Conservation (phyloP, 1,284 basidiomycete species). For the Sparassis latifolia region DNA sequence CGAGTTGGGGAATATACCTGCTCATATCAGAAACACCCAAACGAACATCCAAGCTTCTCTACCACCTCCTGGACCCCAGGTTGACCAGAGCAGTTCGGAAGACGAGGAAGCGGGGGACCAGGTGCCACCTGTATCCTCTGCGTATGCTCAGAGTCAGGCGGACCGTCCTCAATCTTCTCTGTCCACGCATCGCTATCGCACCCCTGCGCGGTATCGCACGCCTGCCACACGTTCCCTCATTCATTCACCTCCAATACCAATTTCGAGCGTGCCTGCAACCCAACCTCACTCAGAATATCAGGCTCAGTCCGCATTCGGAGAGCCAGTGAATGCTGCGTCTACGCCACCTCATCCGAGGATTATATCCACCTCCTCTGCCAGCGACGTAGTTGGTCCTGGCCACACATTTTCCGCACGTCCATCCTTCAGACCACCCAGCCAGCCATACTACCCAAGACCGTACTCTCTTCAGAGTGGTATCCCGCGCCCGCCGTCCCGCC, state of each 20-base stretch:
- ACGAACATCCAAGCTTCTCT: constrained; percentile 2
- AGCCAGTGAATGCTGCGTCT: constrained; percentile 28
- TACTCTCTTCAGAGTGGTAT: constrained; percentile 20
- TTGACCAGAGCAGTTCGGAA: constrained; percentile 31
- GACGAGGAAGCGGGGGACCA: constrained; percentile 38
- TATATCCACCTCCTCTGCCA: too few relatives aligned
- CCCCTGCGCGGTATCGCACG: constrained; percentile 61
- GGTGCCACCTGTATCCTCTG: constrained; percentile 25
- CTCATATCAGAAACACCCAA: constrained; percentile 16
- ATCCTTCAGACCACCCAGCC: constrained; percentile 22
- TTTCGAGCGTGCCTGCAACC: constrained; percentile 30
- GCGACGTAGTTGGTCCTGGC: too few relatives aligned
- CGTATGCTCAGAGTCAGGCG: constrained; percentile 30
- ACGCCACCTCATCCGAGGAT: constrained; percentile 20
- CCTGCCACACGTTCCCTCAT: constrained; percentile 57
- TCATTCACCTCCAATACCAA: constrained; percentile 42
- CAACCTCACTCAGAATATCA: constrained; percentile 71
- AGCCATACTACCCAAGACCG: constrained; percentile 29
- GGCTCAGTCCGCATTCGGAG: constrained; percentile 67
- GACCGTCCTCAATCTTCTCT: constrained; percentile 64
- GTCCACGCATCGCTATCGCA: constrained; percentile 69
- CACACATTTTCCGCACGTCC: constrained; percentile 24
- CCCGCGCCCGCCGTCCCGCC: constrained; percentile 21
- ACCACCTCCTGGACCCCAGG: constrained; percentile 10
- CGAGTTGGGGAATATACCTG: constrained; percentile 14